These are phyloP conservation scores for Hericium coralloides DNA, from an alignment of 768 basidiomycete genomes.

Conservation along the genomic window DNA sequence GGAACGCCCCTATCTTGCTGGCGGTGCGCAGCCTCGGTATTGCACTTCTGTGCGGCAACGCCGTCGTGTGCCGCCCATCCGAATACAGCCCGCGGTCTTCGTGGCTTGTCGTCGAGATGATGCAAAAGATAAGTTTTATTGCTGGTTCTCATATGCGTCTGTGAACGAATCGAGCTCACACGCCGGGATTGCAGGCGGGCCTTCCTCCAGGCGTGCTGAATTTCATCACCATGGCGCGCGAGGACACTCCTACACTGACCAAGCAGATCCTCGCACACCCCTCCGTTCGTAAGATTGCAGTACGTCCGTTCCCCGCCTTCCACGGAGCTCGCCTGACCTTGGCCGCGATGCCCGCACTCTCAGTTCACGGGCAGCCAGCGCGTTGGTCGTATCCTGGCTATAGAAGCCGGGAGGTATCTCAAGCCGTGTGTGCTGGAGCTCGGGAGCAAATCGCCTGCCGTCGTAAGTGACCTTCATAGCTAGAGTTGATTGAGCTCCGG, in stretches of 20 bases:
- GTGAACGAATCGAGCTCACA: not conserved
- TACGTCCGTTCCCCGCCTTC: conserved; percentile 15
- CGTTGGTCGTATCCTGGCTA: conserved; percentile 43
- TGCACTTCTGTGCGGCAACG: conserved; percentile 48
- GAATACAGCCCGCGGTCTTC: conserved; percentile 42
- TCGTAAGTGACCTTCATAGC: conserved; percentile 28
- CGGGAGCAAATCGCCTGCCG: conserved; percentile 45
- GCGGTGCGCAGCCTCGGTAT: conserved; percentile 36
- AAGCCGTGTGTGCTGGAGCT: conserved; percentile 51
- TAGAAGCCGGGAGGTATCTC: conserved; percentile 44
- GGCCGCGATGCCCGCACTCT: not conserved
- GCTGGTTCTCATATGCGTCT: no score
- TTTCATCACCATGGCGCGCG: conserved; percentile 37
- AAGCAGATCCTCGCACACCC: conserved; percentile 49
- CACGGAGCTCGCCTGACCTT: not conserved
- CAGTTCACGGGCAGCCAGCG: conserved; percentile 52
- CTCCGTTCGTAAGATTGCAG: conserved; percentile 42
- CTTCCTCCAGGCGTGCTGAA: conserved; percentile 54
- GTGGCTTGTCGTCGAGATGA: conserved; percentile 20
- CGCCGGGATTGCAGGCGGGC: conserved; percentile 32
- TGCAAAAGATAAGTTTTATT: not conserved
- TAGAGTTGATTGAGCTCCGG: no score
- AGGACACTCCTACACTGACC: conserved; percentile 33
- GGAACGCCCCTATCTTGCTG: conserved; percentile 44
- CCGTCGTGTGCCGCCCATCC: conserved; percentile 43